Evolutionary conservation across 2,329 filamentous ascomycete species (phyloP), one percentile per base, ranked within the genome.

Genomic region (Ophiostoma australiae): DNA sequence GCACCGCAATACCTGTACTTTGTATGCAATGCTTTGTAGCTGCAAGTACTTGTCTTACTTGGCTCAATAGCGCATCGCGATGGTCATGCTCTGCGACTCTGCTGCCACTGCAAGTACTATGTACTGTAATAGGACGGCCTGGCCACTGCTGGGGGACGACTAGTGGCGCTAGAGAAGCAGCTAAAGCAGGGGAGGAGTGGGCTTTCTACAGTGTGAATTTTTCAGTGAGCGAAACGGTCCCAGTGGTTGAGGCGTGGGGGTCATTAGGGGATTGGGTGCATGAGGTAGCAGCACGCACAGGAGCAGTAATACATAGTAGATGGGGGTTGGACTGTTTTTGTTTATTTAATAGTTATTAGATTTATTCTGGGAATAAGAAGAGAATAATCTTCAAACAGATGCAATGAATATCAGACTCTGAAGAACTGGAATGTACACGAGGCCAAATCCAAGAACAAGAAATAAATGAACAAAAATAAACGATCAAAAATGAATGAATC

Each of bases 221-320:
- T 48, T 20, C 44, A 48, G 44, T 17, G 6, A 31, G 27, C 27
- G 39, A 41, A 41, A 15, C 27, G 27, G 5, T 27, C n/a, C 52
- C 52, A 58, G 52, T 23, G 23, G 44, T n/a, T 23, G 44, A 55
- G 55, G 58, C 58, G 58, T 63, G 58, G 58, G 58, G 58, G 58
- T 63, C 58, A 63, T 31, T 61, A 63, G 48, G 48, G 48, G 44
- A 17, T 48, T 48, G 6, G 52, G n/a, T 63, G 58, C 58, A 63
- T 63, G 27, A 33, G 58, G 58, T 20, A 17, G 55, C 13, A 61
- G 27, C 33, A 33, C n/a, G 20, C 11, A 13, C 55, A 55, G 48
- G 5, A 55, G 48, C 11, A n/a, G 48, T 20, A 55, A 5, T 48
- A 20, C 11, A 17, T n/a, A 55, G 52, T 58, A 58, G 27, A 63